A percentile compares a stretch with the other conserved stretches of the same genome.
Conservation (phyloP, 306 rosid genomes). For the Coriaria nepalensis region DNA sequence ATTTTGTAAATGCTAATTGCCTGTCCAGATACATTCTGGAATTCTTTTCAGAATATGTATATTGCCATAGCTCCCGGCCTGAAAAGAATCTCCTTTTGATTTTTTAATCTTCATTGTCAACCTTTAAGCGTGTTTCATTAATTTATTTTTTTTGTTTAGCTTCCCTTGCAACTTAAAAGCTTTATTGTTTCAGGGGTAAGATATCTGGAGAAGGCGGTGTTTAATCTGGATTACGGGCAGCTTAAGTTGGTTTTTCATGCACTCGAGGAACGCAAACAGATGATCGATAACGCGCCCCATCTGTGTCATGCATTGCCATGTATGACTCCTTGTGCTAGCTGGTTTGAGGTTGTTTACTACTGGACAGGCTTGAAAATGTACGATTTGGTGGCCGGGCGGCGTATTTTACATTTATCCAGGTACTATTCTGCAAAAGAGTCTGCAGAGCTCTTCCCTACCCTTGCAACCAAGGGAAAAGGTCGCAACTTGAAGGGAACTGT, state of each 20-base stretch:
- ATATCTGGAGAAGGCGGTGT: slow-evolving; percentile 95
- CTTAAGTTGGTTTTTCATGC: slow-evolving; percentile 94
- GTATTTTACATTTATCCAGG: slow-evolving; percentile 74
- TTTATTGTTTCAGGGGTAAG: slow-evolving; percentile 60
- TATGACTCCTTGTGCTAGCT: slow-evolving; percentile 93
- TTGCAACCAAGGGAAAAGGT: slow-evolving; percentile 52
- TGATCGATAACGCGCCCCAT: slow-evolving; percentile 94
- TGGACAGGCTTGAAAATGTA: slow-evolving; percentile 95
- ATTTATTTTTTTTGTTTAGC: neutral
- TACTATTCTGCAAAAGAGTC: slow-evolving; percentile 86
- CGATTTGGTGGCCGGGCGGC: slow-evolving; percentile 85
- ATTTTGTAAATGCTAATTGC: neutral
- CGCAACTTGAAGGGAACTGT: slow-evolving; percentile 79
- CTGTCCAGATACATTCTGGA: too few species aligned
- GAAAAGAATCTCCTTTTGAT: too few species aligned
- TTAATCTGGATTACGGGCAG: slow-evolving; percentile 87
- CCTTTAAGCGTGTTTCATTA: neutral
- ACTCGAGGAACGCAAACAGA: slow-evolving; percentile 87
- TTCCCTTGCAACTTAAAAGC: slow-evolving; percentile 7
- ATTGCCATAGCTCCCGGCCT: too few species aligned
- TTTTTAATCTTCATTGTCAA: too few species aligned
- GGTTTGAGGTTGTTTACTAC: slow-evolving; percentile 86
- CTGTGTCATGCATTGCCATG: slow-evolving; percentile 95
- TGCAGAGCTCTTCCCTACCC: slow-evolving; percentile 83
- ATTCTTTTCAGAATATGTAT: too few species aligned